These are phyloP conservation scores for Candida nonsorbophila DNA, from an alignment of 805 yeast species.

Conservation along the genomic window DNA sequence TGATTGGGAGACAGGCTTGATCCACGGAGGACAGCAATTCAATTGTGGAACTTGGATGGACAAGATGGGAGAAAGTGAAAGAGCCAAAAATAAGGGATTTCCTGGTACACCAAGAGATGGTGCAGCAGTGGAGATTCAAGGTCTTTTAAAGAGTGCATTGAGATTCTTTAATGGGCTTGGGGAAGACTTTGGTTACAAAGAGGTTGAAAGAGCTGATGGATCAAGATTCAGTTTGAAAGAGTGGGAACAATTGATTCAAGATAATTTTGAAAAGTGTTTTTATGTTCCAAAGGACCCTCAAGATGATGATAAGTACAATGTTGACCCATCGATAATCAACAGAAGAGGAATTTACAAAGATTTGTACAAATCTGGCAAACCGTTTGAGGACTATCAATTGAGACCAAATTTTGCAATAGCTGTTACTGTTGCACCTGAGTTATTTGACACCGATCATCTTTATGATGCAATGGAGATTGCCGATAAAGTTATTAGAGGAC, in stretches of 20 bases:
- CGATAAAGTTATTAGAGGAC: conserved; percentile 74
- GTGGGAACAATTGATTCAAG: conserved; percentile 70
- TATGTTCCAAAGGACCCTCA: conserved; percentile 64
- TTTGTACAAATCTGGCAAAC: conserved; percentile 72
- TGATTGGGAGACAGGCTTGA: conserved; percentile 85
- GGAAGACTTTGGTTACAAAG: conserved; percentile 52
- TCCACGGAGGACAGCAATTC: conserved; percentile 86
- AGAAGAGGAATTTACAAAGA: conserved; percentile 95
- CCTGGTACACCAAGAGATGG: conserved; percentile 99
- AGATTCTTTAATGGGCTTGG: conserved; percentile 69
- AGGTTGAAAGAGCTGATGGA: conserved; percentile 59
- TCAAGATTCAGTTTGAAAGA: conserved; percentile 47
- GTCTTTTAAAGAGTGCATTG: conserved; percentile 76
- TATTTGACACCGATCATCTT: conserved; percentile 63
- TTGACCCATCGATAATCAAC: conserved; percentile 65
- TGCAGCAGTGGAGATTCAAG: conserved; percentile 90
- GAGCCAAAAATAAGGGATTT: conserved; percentile 79
- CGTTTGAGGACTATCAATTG: conserved; percentile 89
- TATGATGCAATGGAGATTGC: conserved; percentile 63
- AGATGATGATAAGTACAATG: conserved; percentile 56
- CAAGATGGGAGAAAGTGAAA: conserved; percentile 92
- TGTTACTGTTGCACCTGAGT: conserved; percentile 90
- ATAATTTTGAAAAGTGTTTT: conserved; percentile 73
- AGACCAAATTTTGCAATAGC: conserved; percentile 93
- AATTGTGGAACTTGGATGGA: conserved; percentile 99